Evolutionary conservation across 2,329 filamentous ascomycete species (phyloP), one percentile per base, ranked within the genome.

Genomic region (Colletotrichum tropicicola): DNA sequence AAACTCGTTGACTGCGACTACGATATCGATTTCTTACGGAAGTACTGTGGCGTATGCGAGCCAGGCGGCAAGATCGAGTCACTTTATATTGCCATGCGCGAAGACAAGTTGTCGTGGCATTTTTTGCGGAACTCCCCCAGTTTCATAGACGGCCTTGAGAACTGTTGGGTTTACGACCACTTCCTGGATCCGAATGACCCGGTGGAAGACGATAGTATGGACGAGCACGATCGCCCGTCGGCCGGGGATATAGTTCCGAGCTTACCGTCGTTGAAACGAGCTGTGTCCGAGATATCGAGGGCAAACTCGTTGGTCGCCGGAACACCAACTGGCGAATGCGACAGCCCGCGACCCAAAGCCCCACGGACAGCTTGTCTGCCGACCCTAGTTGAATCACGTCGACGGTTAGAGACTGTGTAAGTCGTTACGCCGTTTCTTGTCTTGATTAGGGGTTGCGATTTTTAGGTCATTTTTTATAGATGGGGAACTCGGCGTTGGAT

Each of bases 41-140:
- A 78, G 41, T 77, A 88, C 71, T 88, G 86, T 68, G 87, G 85
- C n/a, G 84, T 88, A 3, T 79, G 83, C 51, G 83, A 87, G 48
- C 76, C 78, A 4, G 81, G 79, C 56, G 87, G 86, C 44, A 85
- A 83, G 68, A 83, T 88, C 23, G 84, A 88, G 68, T 87, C 86
- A 19, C 73, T 89, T 13, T 89, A 89, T 69, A 87, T 89, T 60
- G 85, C 86, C 59, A 85, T 87, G 84, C 76, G 79, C 12, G 71
- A 79, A 6, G 82, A 85, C 59, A 83, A 81, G 6, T 76, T 89
- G n/a, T 85, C 85, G 2, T 89, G 87, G 87, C 79, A 83, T 63
- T 81, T 79, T 32, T 74, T 89, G 28, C 79, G 79, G 57, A 76
- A 80, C 32, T 79, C 83, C 4, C 81, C 82, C 1, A 76, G 83